Evolutionary conservation across 2,329 filamentous ascomycete species (phyloP).

Genomic region (Fusarium graminum): DNA sequence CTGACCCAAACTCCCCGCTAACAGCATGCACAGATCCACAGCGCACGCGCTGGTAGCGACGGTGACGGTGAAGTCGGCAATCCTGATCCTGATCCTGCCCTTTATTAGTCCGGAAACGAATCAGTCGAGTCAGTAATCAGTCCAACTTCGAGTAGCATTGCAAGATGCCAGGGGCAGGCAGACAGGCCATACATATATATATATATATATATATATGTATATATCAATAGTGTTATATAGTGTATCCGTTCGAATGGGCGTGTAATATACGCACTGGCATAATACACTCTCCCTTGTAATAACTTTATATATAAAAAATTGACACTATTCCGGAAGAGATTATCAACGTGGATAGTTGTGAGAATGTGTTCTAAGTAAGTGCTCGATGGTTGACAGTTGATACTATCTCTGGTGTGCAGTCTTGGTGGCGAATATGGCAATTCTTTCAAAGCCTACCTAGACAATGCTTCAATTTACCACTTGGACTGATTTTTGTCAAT

Average conservation of each 20-base stretch:
- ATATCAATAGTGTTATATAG: background rate
- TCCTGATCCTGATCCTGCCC: slow-evolving; percentile 24
- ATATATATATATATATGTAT: background rate
- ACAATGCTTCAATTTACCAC: background rate
- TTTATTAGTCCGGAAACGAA: slow-evolving; percentile 14
- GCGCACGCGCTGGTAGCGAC: slow-evolving; percentile 39
- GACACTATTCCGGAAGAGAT: background rate
- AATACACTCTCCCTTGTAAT: background rate
- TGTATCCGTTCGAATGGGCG: background rate
- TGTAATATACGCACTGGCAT: background rate
- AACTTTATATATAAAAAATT: background rate
- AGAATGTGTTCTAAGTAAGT: background rate
- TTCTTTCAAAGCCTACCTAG: background rate
- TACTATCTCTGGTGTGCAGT: background rate
- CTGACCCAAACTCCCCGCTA: slow-evolving; percentile 25
- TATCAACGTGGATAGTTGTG: background rate
- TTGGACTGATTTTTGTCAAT: too few relatives aligned
- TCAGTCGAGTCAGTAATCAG: slow-evolving; percentile 13
- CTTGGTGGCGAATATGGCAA: background rate
- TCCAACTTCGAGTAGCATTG: slow-evolving; percentile 5
- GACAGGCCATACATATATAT: background rate
- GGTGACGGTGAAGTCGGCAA: slow-evolving; percentile 45
- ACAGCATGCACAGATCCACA: slow-evolving; percentile 31
- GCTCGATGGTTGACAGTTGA: background rate
- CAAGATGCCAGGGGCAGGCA: background rate